These are phyloP conservation scores for Forsythia suspensa DNA, from an alignment of 257 asterid species.

Conservation along the genomic window DNA sequence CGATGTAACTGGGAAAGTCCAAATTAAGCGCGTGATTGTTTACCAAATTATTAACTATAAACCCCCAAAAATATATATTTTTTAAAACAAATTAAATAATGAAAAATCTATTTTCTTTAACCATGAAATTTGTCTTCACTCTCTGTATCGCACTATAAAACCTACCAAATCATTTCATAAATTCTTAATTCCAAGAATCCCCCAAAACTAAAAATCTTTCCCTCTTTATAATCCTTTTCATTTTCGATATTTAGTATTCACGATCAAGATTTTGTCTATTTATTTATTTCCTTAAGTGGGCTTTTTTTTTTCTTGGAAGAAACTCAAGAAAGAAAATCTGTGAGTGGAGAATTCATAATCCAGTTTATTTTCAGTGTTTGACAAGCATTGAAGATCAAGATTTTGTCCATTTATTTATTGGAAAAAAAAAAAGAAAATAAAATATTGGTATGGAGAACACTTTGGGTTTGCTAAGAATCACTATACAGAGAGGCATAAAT, in stretches of 20 bases:
- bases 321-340: background rate
- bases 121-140: background rate
- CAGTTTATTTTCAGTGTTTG: background rate
- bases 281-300: background rate
- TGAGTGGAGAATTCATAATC: background rate
- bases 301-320: background rate
- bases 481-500: constrained; percentile 31
- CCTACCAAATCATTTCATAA: background rate
- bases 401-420: no score
- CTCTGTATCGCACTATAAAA: no score
- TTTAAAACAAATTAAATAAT: no score
- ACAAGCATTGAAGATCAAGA: background rate
- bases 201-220: background rate
- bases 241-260: background rate
- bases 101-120: no score
- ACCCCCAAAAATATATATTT: background rate
- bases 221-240: background rate
- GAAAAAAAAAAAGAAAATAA: background rate
- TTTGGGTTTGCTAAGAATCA: constrained; percentile 43
- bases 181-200: background rate
- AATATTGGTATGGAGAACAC: constrained; percentile 24
- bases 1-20: background rate
- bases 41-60: background rate
- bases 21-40: background rate
- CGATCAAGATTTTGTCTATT: no score